phyloP scores from a whole-genome alignment of 1,139 yeast species.

The Blastobotrys malaysiensis region DNA sequence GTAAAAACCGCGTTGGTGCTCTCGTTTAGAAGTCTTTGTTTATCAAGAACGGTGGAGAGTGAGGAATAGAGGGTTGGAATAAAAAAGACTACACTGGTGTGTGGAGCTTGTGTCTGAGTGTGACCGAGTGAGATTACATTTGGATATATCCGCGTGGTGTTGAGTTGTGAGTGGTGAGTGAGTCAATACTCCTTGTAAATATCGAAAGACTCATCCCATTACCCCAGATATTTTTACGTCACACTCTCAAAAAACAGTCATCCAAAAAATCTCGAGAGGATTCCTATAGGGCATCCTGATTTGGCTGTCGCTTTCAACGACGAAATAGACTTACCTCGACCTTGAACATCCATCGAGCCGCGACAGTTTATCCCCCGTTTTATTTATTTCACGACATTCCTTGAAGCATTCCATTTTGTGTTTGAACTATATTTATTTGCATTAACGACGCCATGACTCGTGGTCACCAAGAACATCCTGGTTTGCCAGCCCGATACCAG shows the following conservation, averaged over 20 bases:
- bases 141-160: neutral
- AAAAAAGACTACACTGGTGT: neutral
- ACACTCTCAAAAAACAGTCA: neutral
- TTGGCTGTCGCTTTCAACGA: neutral
- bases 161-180: neutral
- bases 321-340: neutral
- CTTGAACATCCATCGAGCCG: neutral
- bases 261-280: neutral
- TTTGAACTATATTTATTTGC: neutral
- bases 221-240: neutral
- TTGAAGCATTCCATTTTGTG: neutral
- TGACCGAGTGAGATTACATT: neutral
- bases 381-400: slow-evolving; percentile 3
- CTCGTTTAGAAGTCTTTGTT: neutral
- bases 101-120: neutral
- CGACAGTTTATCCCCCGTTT: neutral
- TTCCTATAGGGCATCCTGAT: too few relatives aligned
- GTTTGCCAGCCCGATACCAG: slow-evolving; percentile 48
- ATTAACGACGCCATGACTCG: neutral
- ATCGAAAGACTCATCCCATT: neutral
- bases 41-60: neutral
- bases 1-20: neutral
- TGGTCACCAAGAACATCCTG: slow-evolving; percentile 1
- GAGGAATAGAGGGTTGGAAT: neutral
- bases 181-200: neutral